phyloP scores from a whole-genome alignment of 441 rosid genomes.

The Jatropha multifida region DNA sequence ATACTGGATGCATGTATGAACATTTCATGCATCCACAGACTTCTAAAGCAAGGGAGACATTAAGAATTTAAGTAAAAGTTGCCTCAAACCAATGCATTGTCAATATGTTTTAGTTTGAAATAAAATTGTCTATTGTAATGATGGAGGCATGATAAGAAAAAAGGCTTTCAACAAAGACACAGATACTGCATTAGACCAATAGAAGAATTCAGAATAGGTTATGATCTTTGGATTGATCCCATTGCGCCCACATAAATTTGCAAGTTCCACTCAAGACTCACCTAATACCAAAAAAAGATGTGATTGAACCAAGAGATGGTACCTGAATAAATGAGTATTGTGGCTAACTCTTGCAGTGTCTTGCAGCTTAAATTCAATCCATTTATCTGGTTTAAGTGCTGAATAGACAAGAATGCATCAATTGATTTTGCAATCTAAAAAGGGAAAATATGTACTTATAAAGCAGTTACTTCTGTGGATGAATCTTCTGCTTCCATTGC shows the following conservation, averaged over 20 bases:
- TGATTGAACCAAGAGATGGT: slow-evolving; percentile 10
- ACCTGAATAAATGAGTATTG: slow-evolving; percentile 89
- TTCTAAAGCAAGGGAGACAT: neutral
- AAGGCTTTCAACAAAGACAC: slow-evolving; percentile 9
- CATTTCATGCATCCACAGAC: neutral
- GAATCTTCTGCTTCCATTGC: neutral
- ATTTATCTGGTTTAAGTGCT: slow-evolving; percentile 90
- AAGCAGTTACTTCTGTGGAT: neutral
- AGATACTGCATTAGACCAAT: neutral
- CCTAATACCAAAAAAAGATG: neutral
- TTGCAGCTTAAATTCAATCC: slow-evolving; percentile 95
- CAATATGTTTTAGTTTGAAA: neutral
- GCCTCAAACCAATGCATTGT: neutral
- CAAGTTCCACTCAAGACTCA: neutral
- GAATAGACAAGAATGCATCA: slow-evolving; percentile 26
- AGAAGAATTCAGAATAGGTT: neutral
- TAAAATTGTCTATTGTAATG: neutral
- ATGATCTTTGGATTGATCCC: neutral
- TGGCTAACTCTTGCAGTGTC: slow-evolving; percentile 96
- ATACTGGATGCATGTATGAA: neutral
- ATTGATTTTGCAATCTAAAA: slow-evolving; percentile 10
- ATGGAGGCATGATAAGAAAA: neutral
- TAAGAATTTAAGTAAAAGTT: neutral
- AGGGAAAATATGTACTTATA: neutral
- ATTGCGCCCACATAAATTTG: neutral